phyloP scores from a whole-genome alignment of 257 asterid genomes.

The Vinca minor region DNA sequence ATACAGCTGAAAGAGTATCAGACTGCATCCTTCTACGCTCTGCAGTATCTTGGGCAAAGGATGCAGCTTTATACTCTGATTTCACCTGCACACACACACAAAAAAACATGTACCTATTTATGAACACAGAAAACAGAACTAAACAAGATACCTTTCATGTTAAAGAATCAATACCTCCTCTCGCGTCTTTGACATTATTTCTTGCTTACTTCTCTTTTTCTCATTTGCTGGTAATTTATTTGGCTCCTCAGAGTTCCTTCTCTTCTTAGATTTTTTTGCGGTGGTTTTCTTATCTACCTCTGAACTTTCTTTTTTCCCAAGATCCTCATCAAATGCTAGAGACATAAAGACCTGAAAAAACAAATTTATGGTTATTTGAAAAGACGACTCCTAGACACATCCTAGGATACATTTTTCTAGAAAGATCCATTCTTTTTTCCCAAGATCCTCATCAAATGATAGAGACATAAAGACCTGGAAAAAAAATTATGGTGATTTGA shows the following conservation, averaged over 20 bases:
- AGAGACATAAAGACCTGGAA: slow-evolving; percentile 62
- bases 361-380: neutral
- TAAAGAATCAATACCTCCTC: slow-evolving; percentile 55
- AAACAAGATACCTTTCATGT: slow-evolving; percentile 1
- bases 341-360: slow-evolving; percentile 53
- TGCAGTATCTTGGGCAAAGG: slow-evolving; percentile 65
- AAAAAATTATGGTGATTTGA: neutral
- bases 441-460: slow-evolving; percentile 82
- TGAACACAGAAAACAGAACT: neutral
- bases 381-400: neutral
- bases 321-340: slow-evolving; percentile 83
- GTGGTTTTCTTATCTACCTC: slow-evolving; percentile 43
- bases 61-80: slow-evolving; percentile 77
- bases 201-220: slow-evolving; percentile 59
- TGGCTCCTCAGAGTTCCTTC: slow-evolving; percentile 50
- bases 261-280: slow-evolving; percentile 53
- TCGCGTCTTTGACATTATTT: slow-evolving; percentile 59
- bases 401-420: neutral
- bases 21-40: slow-evolving; percentile 82
- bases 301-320: slow-evolving; percentile 49
- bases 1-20: slow-evolving; percentile 67
- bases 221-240: slow-evolving; percentile 48
- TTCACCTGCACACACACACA: slow-evolving; percentile 61
- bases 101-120: too few relatives aligned
- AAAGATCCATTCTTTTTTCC: slow-evolving; percentile 48